Conservation (phyloP, 2,329 filamentous ascomycete genomes). For the Paecilomyces formosus region DNA sequence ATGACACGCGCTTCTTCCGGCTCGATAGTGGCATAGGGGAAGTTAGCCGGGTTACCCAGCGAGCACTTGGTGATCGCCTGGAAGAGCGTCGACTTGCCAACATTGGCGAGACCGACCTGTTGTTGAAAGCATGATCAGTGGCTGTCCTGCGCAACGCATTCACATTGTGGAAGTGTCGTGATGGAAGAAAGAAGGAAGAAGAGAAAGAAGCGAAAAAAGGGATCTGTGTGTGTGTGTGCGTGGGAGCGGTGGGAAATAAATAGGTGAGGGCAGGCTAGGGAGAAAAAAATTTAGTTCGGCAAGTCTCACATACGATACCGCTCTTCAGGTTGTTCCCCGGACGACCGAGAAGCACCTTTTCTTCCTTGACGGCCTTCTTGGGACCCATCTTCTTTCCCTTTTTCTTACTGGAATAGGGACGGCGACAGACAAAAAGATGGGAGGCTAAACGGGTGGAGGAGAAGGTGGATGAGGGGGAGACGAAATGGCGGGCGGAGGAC, state of each 20-base stretch:
- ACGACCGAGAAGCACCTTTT: conserved; percentile 93
- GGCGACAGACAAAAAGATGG: conserved; percentile 18
- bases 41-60: conserved; percentile 98
- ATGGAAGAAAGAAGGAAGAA: background rate
- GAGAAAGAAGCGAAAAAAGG: conserved; percentile 13
- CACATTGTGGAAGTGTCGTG: background rate
- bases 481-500: conserved; percentile 22
- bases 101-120: conserved; percentile 95
- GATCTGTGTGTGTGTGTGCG: conserved; percentile 5
- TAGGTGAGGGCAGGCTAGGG: conserved; percentile 8
- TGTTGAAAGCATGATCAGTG: conserved; percentile 11
- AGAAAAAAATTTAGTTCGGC: conserved; percentile 9
- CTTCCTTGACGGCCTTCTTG: conserved; percentile 85
- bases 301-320: conserved; percentile 79
- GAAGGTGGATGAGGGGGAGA: conserved; percentile 33
- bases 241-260: background rate
- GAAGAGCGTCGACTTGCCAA: conserved; percentile 98
- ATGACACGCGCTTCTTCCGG: conserved; percentile 97
- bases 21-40: conserved; percentile 97
- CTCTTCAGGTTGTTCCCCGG: conserved; percentile 98
- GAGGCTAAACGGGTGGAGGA: conserved; percentile 25
- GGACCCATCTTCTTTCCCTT: conserved; percentile 78
- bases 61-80: conserved; percentile 98
- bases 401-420: conserved; percentile 50
- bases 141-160: background rate